Conservation (phyloP, 768 basidiomycete genomes). For the Rhodotorula diobovata region DNA sequence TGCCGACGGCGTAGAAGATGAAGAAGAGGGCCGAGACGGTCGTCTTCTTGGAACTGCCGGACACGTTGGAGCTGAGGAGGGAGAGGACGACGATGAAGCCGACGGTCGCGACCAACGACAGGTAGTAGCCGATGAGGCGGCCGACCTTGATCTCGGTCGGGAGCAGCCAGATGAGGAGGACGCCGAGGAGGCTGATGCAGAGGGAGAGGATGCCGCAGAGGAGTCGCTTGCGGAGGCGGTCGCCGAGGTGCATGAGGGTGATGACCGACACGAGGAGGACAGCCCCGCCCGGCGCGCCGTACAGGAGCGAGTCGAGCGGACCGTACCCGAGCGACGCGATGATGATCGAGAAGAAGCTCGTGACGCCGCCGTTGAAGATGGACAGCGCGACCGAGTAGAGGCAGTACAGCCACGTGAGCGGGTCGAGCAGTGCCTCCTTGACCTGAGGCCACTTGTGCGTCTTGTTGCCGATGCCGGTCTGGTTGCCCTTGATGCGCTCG, state of each 20-base stretch:
- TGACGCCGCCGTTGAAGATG: constrained; percentile 22
- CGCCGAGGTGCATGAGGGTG: constrained; percentile 18
- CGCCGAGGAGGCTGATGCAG: constrained; percentile 10
- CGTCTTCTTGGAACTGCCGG: constrained; percentile 34
- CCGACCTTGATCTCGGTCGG: constrained; percentile 19
- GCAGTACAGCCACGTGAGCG: constrained; percentile 32
- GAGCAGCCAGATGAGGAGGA: constrained; percentile 28
- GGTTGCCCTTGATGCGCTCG: constrained; percentile 31
- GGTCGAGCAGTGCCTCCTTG: constrained; percentile 29
- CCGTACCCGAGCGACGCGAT: constrained; percentile 24
- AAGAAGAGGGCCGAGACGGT: constrained; percentile 31
- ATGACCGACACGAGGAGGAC: constrained; percentile 6
- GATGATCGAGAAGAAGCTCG: constrained; percentile 31
- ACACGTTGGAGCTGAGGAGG: constrained; percentile 36
- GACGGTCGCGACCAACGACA: constrained; percentile 14
- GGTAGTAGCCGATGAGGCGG: constrained; percentile 31
- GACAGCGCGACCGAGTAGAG: constrained; percentile 19
- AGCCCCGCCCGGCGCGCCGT: constrained; percentile 21
- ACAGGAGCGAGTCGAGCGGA: constrained; percentile 21
- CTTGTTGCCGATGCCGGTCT: constrained; percentile 32
- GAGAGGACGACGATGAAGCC: constrained; percentile 31
- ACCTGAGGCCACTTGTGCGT: constrained; percentile 27
- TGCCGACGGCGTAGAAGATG: constrained; percentile 36
- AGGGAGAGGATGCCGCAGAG: constrained; percentile 14
- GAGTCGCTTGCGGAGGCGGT: constrained; percentile 6